These are phyloP conservation scores for Trichosporon sp. DNA, from an alignment of 1,284 basidiomycete species.

Conservation along the genomic window DNA sequence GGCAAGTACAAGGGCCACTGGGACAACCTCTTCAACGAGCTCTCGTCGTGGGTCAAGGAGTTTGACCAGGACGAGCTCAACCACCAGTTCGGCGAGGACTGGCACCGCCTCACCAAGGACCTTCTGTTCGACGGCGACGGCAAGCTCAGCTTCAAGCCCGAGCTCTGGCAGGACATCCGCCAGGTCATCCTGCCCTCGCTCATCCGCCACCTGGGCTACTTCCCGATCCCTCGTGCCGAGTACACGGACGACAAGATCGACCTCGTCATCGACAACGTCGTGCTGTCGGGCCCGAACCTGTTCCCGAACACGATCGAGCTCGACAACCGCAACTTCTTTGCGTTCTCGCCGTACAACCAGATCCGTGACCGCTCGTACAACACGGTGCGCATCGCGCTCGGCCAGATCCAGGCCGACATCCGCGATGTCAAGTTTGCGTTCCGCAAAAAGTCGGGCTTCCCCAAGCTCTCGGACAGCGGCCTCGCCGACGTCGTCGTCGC, in stretches of 20 bases:
- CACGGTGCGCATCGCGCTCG: slow-evolving; percentile 65
- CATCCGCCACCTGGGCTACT: slow-evolving; percentile 71
- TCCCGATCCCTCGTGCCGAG: slow-evolving; percentile 88
- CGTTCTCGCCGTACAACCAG: slow-evolving; percentile 68
- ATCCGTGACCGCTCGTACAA: slow-evolving; percentile 59
- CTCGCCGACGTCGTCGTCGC: slow-evolving; percentile 84
- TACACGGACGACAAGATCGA: slow-evolving; percentile 83
- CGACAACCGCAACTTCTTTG: slow-evolving; percentile 77
- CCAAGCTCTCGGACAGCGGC: slow-evolving; percentile 75
- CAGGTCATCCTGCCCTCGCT: slow-evolving; percentile 74
- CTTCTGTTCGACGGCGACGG: slow-evolving; percentile 71
- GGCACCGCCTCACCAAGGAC: slow-evolving; percentile 75
- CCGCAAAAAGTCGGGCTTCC: slow-evolving; percentile 47
- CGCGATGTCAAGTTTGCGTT: slow-evolving; percentile 87
- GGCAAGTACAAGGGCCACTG: slow-evolving; percentile 77
- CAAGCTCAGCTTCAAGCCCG: slow-evolving; percentile 81
- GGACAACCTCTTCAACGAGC: slow-evolving; percentile 68
- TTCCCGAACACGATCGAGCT: slow-evolving; percentile 65
- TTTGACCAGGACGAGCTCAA: slow-evolving; percentile 83
- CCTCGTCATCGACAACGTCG: slow-evolving; percentile 82
- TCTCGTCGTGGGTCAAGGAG: slow-evolving; percentile 71
- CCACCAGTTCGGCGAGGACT: slow-evolving; percentile 72
- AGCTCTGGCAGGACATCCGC: slow-evolving; percentile 79
- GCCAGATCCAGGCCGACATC: slow-evolving; percentile 92
- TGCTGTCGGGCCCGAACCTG: slow-evolving; percentile 67